These are phyloP conservation scores for Verbena officinalis DNA, from an alignment of 257 asterid species.

Conservation along the genomic window DNA sequence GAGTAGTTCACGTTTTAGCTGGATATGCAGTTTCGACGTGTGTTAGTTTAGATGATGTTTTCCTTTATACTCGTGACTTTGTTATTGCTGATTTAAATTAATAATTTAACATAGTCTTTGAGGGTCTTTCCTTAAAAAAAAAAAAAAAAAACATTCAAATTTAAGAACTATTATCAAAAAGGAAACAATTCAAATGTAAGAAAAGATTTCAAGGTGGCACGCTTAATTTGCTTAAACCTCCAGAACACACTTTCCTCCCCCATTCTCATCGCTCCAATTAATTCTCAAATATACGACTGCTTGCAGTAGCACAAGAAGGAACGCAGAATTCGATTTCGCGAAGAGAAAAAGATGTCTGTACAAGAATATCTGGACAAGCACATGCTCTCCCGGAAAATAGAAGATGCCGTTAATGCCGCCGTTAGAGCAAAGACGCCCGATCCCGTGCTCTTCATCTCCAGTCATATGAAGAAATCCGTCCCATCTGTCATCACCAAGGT, in stretches of 20 bases:
- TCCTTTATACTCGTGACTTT: no score
- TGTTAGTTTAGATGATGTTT: no score
- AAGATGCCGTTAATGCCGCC: constrained; percentile 99
- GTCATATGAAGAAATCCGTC: constrained; percentile 90
- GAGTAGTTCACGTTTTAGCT: no score
- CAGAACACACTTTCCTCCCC: not conserved
- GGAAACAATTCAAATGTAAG: no score
- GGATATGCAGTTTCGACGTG: no score
- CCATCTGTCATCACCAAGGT: constrained; percentile 88
- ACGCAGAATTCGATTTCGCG: not conserved
- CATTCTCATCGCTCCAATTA: constrained; percentile 19
- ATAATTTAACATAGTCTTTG: no score
- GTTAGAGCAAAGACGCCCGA: constrained; percentile 91
- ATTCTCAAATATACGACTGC: constrained; percentile 12
- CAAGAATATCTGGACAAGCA: constrained; percentile 95
- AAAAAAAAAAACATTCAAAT: no score
- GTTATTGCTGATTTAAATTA: no score
- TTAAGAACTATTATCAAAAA: no score
- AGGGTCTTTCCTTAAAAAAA: no score
- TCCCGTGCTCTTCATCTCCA: constrained; percentile 97
- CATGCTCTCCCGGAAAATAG: constrained; percentile 87
- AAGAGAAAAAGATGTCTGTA: constrained; percentile 68
- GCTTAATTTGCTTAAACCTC: constrained; percentile 25
- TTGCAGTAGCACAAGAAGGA: constrained; percentile 19
- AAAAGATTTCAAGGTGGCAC: not conserved